Conservation (phyloP, 768 basidiomycete genomes). For the Calocera viscosa region DNA sequence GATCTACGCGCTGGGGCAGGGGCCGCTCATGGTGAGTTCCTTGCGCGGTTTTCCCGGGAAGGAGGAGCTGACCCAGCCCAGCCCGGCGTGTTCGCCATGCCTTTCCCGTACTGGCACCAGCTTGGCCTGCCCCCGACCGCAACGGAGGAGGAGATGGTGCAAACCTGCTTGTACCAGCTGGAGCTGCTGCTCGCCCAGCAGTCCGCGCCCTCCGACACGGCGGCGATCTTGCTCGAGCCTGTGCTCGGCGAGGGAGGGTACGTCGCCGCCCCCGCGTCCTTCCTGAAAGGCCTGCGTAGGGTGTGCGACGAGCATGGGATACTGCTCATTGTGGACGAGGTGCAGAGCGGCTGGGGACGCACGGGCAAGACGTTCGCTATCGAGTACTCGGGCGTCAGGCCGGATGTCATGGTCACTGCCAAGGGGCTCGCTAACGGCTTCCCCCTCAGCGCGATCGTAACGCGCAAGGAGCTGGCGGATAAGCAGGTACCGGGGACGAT, state of each 20-base stretch:
- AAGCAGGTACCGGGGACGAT: conserved; percentile 65
- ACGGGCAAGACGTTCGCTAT: conserved; percentile 75
- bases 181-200: conserved; percentile 71
- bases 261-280: conserved; percentile 70
- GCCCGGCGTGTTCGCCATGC: conserved; percentile 70
- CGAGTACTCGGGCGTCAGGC: conserved; percentile 69
- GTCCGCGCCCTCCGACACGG: conserved; percentile 70
- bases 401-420: conserved; percentile 80
- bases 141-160: conserved; percentile 43
- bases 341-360: conserved; percentile 81
- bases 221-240: conserved; percentile 88
- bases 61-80: conserved; percentile 22
- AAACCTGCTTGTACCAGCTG: conserved; percentile 63
- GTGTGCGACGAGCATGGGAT: conserved; percentile 84
- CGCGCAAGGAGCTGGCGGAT: conserved; percentile 68
- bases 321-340: conserved; percentile 72
- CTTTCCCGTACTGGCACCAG: conserved; percentile 94
- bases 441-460: conserved; percentile 78
- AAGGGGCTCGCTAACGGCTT: conserved; percentile 92
- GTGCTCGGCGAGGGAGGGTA: conserved; percentile 94
- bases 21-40: conserved; percentile 64
- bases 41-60: not conserved
- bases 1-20: conserved; percentile 64
- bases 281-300: conserved; percentile 62
- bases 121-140: conserved; percentile 46